phyloP scores from a whole-genome alignment of 371 early-diverging fungal genomes.

The Rhizopus arrhizus region DNA sequence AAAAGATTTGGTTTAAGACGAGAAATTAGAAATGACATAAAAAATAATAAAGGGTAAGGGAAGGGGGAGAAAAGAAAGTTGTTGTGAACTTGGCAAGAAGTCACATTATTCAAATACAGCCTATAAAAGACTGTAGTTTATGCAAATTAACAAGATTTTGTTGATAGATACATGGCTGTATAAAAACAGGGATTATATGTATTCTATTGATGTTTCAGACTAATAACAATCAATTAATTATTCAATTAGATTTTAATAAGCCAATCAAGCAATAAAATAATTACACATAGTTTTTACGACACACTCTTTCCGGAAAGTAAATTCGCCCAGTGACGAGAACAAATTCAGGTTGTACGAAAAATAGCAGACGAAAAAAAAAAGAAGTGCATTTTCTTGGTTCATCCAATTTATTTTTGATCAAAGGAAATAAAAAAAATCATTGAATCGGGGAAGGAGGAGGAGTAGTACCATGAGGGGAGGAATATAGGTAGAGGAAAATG shows the following conservation, averaged over 20 bases:
- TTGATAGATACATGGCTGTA: too few relatives aligned
- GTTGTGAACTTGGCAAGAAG: background rate
- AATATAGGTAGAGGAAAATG: background rate
- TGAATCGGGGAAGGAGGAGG: constrained; percentile 4
- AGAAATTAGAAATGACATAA: constrained; percentile 9
- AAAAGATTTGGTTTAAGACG: constrained; percentile 9
- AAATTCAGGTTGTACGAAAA: background rate
- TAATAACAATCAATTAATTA: too few relatives aligned
- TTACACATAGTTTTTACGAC: too few relatives aligned
- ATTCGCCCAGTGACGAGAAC: background rate
- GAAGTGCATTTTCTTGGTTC: constrained; percentile 3
- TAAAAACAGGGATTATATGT: too few relatives aligned
- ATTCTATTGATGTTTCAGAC: too few relatives aligned
- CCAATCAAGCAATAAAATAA: too few relatives aligned
- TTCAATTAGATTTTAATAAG: too few relatives aligned
- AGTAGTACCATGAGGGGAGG: background rate
- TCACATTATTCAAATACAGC: too few relatives aligned
- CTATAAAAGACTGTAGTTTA: too few relatives aligned
- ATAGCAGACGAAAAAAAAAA: background rate
- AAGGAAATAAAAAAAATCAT: constrained; percentile 9
- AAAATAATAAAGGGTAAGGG: constrained; percentile 1
- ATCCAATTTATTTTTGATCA: constrained; percentile 6
- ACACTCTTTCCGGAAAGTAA: constrained; percentile 1
- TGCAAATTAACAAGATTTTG: too few relatives aligned
- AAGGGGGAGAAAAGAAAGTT: background rate